Evolutionary conservation across 2,329 filamentous ascomycete genomes (phyloP).

Genomic region (Emericellopsis atlantica): DNA sequence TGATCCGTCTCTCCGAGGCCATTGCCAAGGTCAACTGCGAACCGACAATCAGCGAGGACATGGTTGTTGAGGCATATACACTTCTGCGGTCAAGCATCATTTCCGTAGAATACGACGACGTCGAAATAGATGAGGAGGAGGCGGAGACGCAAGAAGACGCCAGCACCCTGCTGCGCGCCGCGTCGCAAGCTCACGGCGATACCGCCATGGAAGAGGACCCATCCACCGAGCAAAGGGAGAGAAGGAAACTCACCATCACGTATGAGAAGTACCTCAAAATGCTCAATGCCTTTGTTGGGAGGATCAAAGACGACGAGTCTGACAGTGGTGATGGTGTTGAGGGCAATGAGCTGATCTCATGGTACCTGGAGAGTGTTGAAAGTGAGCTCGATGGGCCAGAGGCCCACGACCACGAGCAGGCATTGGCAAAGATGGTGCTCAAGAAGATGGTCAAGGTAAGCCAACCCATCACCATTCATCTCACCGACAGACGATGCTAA

Average conservation of each 20-base stretch:
- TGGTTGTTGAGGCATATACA: conserved; percentile 87
- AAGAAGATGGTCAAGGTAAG: conserved; percentile 92
- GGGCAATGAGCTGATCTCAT: conserved; percentile 67
- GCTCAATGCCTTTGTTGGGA: conserved; percentile 71
- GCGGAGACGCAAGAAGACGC: conserved; percentile 28
- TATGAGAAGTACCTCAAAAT: conserved; percentile 93
- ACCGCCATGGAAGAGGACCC: conserved; percentile 25
- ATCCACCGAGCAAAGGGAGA: conserved; percentile 10
- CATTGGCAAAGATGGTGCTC: conserved; percentile 69
- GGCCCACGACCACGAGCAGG: conserved; percentile 63
- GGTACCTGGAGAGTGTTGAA: conserved; percentile 91
- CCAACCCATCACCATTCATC: conserved; percentile 5
- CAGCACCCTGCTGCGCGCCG: conserved; percentile 27
- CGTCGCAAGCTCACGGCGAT: conserved; percentile 33
- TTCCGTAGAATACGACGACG: conserved; percentile 92
- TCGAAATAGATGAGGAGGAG: conserved; percentile 79
- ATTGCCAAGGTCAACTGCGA: conserved; percentile 97
- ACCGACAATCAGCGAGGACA: conserved; percentile 70
- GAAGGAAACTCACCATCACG: conserved; percentile 73
- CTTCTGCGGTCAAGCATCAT: conserved; percentile 91
- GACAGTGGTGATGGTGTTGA: conserved; percentile 70
- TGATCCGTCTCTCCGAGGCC: conserved; percentile 94
- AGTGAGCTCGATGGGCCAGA: conserved; percentile 70
- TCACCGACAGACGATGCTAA: not conserved
- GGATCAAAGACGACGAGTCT: conserved; percentile 73